Evolutionary conservation across 768 basidiomycete genomes (phyloP).

Genomic region (Daedalea quercina): DNA sequence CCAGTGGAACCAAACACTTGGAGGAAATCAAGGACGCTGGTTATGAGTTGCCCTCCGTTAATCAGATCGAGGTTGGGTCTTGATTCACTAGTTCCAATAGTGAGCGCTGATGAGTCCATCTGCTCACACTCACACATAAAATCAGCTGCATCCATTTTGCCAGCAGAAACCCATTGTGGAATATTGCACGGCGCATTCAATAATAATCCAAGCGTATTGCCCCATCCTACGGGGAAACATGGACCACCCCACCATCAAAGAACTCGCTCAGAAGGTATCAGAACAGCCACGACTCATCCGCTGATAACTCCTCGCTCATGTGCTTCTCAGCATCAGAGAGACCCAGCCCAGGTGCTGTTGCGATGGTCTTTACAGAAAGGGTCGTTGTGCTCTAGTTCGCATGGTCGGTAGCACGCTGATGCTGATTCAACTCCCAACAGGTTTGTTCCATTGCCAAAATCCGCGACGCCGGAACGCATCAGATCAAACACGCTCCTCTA

Average conservation of each 20-base stretch:
- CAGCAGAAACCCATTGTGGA: conserved; percentile 76
- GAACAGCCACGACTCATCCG: not conserved
- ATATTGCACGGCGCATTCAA: conserved; percentile 41
- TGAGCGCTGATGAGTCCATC: not conserved
- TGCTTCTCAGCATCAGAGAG: conserved; percentile 33
- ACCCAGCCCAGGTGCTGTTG: conserved; percentile 74
- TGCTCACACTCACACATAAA: not conserved
- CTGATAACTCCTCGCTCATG: not conserved
- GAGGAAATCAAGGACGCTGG: conserved; percentile 66
- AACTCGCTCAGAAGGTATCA: conserved; percentile 42
- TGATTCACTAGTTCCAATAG: not conserved
- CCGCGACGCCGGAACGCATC: conserved; percentile 36
- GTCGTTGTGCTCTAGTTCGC: conserved; percentile 25
- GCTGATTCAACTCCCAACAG: conserved; percentile 19
- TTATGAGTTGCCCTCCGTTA: conserved; percentile 60
- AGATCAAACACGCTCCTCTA: conserved; percentile 37
- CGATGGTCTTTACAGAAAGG: conserved; percentile 88
- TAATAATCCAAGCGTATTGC: conserved; percentile 42
- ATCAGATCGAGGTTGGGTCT: conserved; percentile 69
- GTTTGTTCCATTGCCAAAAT: conserved; percentile 45
- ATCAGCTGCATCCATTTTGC: conserved; percentile 81
- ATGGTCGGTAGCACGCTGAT: not conserved
- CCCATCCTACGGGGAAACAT: conserved; percentile 52
- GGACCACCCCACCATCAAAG: conserved; percentile 44
- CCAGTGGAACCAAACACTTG: conserved; percentile 63